phyloP scores from a whole-genome alignment of 345 rosid genomes.

The Psidium guajava region DNA sequence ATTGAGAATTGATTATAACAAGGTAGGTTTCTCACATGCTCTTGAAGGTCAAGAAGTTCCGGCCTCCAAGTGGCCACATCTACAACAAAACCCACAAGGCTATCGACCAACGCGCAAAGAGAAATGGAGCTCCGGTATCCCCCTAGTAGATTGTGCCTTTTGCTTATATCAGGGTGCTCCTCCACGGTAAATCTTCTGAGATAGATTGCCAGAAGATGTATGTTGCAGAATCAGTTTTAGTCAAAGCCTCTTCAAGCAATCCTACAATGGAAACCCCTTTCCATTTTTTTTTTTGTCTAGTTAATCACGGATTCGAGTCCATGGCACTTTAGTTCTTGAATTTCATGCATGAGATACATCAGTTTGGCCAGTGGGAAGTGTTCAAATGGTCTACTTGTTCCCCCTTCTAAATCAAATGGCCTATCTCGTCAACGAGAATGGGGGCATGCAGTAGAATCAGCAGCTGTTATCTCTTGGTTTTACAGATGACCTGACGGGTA shows the following conservation, averaged over 20 bases:
- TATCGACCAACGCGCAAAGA: neutral
- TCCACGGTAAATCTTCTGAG: neutral
- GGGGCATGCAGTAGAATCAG: neutral
- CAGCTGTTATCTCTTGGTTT: neutral
- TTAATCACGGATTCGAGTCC: neutral
- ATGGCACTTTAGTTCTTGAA: neutral
- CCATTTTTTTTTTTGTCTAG: rapidly evolving
- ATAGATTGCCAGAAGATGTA: neutral
- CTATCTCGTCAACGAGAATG: neutral
- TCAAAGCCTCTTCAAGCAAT: neutral
- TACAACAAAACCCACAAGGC: neutral
- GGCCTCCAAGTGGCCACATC: neutral
- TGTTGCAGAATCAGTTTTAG: neutral
- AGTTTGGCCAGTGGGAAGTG: too few species aligned
- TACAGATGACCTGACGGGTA: neutral
- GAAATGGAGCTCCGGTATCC: neutral
- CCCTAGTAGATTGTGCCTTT: neutral
- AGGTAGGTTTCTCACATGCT: neutral
- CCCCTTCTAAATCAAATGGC: neutral
- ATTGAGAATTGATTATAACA: too few species aligned
- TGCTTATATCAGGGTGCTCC: neutral
- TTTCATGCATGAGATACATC: neutral
- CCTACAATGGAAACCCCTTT: neutral
- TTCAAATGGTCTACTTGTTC: neutral
- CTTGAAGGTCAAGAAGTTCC: neutral